Base-by-base conservation (phyloP, 805 yeast genomes). In the Starmera pachycereana region DNA sequence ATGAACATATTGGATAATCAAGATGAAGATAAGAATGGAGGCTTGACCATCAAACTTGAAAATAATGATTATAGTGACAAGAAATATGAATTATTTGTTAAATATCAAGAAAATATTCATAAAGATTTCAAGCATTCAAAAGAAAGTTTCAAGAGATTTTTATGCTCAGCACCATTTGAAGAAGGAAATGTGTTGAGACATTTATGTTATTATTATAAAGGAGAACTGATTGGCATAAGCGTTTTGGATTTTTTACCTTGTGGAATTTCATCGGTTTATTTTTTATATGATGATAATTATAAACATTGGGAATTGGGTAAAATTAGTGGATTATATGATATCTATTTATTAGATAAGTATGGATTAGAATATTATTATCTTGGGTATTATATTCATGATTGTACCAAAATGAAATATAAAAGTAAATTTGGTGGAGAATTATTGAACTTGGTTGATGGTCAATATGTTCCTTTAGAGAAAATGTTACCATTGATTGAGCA, bases 261-360 rank as follows among this genome's bases (percentile, higher is more conserved):
- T 22, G 81, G 85, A 0, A 57, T 89, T 0, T 86, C 96, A 0
- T 78, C 95, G 0, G 89, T 89, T 1, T 88, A 89, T 56, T 83
- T 89, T 54, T 76, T 88, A 11, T 86, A 92, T 84, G 89, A 87
- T 53, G 92, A 94, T 0, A 89, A 78, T 40, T 81, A 68, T 53
- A 77, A 79, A 5, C 68, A 74, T 38, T 61, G 78, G 48, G 80
- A 85, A 0, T 57, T 88, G 28, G 97, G 97, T 0, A 85, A 85
- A 22, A 55, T 88, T 2, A 78, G 88, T 44, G 90, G 85, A 0
- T 51, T 87, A 25, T 60, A 83, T 32, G 97, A 88, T 52, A 61
- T 85, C 32, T 66, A 73, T 2, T 53, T 84, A 56, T 63, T 78
- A 5, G 47, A 66, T 25, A 56, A 70, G 33, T 60, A 76, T 32